A percentile compares a stretch with the other conserved stretches of the same genome.
phyloP scores from a whole-genome alignment of 768 basidiomycete genomes.

The Punctularia strigosozonata region DNA sequence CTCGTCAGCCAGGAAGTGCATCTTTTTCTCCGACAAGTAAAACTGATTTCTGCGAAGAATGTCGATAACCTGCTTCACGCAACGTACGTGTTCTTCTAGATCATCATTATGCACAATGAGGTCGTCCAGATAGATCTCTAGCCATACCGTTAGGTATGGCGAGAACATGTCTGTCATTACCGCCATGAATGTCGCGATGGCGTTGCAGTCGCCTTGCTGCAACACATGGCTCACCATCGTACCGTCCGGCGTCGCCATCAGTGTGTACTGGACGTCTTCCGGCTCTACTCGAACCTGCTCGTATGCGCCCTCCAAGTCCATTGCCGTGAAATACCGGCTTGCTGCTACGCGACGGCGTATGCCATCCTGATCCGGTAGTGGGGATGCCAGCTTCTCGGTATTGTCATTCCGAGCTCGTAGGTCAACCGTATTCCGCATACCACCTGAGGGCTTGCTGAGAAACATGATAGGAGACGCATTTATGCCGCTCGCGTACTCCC shows the following conservation, averaged over 20 bases:
- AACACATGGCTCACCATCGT: slow-evolving; percentile 31
- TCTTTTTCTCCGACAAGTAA: slow-evolving; percentile 24
- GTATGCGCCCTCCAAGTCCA: slow-evolving; percentile 18
- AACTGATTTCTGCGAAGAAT: slow-evolving; percentile 21
- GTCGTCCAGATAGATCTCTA: slow-evolving; percentile 25
- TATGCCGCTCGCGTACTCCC: slow-evolving; percentile 7
- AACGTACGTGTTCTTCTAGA: slow-evolving; percentile 16
- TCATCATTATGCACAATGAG: slow-evolving; percentile 22
- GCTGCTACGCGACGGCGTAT: slow-evolving; percentile 11
- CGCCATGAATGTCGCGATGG: slow-evolving; percentile 27
- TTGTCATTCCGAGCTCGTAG: slow-evolving; percentile 12
- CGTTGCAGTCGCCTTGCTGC: slow-evolving; percentile 22
- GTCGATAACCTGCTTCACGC: slow-evolving; percentile 21
- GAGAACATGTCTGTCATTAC: slow-evolving; percentile 30
- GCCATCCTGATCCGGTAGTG: slow-evolving; percentile 15
- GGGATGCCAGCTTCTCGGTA: slow-evolving; percentile 13
- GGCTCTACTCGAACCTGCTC: slow-evolving; percentile 16
- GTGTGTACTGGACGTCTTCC: slow-evolving; percentile 11
- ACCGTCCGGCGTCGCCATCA: slow-evolving; percentile 19
- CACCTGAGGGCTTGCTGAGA: slow-evolving; percentile 4
- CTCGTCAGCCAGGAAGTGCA: slow-evolving; percentile 17
- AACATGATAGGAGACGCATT: slow-evolving; percentile 12
- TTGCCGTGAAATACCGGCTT: slow-evolving; percentile 7
- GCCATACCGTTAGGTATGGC: slow-evolving; percentile 17
- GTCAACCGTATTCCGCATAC: slow-evolving; percentile 6